Evolutionary conservation across 75 land plant species (phyloP).

Genomic region (Ceratopteris richardii): DNA sequence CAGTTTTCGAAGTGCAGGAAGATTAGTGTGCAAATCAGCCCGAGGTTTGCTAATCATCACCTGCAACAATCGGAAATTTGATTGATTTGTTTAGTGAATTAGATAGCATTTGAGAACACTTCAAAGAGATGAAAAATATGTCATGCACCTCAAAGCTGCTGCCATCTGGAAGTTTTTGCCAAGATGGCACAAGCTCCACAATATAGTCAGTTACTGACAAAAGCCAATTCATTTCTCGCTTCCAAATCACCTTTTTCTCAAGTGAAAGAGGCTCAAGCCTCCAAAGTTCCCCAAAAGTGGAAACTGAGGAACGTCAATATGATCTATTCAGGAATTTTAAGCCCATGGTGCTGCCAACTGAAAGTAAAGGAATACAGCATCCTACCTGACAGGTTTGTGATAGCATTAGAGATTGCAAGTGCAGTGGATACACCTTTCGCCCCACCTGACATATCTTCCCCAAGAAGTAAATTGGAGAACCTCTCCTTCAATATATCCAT

Average conservation of each 20-base stretch:
- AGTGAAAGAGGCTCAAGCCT: constrained; percentile 62
- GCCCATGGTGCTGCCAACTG: no score
- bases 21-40: constrained; percentile 27
- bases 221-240: constrained; percentile 76
- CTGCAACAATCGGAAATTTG: no score
- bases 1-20: constrained; percentile 32
- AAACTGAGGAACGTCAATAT: constrained; percentile 37
- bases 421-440: constrained; percentile 89
- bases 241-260: constrained; percentile 58
- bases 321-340: no score
- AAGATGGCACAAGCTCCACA: constrained; percentile 68
- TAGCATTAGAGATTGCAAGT: constrained; percentile 63
- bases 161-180: constrained; percentile 58
- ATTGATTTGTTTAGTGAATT: no score
- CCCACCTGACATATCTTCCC: constrained; percentile 94
- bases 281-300: constrained; percentile 70
- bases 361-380: no score
- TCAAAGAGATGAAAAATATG: no score
- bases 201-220: constrained; percentile 75
- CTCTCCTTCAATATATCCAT: constrained; percentile 92
- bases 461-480: constrained; percentile 75
- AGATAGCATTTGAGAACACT: no score
- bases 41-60: constrained; percentile 31
- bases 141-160: constrained; percentile 61
- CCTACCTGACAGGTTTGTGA: constrained; percentile 85